Evolutionary conservation across 1,139 yeast genomes (phyloP).

Genomic region (Diutina mesorugosa): DNA sequence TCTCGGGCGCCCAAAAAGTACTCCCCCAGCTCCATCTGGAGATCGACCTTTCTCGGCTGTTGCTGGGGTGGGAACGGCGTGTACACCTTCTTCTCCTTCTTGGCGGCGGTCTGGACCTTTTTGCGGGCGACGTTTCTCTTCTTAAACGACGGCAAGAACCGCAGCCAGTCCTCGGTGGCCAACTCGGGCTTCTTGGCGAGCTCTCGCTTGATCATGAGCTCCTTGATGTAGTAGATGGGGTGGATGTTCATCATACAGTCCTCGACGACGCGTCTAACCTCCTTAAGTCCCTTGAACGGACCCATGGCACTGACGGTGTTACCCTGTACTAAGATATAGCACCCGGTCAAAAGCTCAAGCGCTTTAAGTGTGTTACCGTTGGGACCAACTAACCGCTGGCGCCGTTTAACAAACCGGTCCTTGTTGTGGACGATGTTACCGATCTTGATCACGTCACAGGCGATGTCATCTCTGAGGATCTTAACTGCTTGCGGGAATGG

Average conservation of each 20-base stretch:
- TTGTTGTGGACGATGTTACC: slow-evolving; percentile 82
- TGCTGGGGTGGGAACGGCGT: slow-evolving; percentile 99
- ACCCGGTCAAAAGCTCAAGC: slow-evolving; percentile 78
- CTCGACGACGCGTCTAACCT: slow-evolving; percentile 85
- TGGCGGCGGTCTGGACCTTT: slow-evolving; percentile 55
- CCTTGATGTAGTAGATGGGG: slow-evolving; percentile 94
- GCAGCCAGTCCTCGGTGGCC: slow-evolving; percentile 93
- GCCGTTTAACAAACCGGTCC: slow-evolving; percentile 87
- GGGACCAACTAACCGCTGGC: slow-evolving; percentile 95
- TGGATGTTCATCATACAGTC: slow-evolving; percentile 96
- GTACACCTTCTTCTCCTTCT: slow-evolving; percentile 71
- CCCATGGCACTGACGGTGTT: slow-evolving; percentile 98
- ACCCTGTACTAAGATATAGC: slow-evolving; percentile 94
- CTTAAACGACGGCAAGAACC: slow-evolving; percentile 94
- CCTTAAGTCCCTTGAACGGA: slow-evolving; percentile 85
- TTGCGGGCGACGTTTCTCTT: slow-evolving; percentile 92
- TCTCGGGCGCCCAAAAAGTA: slow-evolving; percentile 84
- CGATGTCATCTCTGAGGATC: slow-evolving; percentile 80
- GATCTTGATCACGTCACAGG: slow-evolving; percentile 93
- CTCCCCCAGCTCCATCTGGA: slow-evolving; percentile 97
- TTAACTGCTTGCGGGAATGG: slow-evolving; percentile 96
- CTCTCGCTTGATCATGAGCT: slow-evolving; percentile 94
- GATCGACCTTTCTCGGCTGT: slow-evolving; percentile 91
- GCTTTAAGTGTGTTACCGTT: slow-evolving; percentile 95
- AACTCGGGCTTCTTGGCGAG: slow-evolving; percentile 88